These are phyloP conservation scores for Gillenia trifoliata DNA, from an alignment of 306 rosid species.

Conservation along the genomic window DNA sequence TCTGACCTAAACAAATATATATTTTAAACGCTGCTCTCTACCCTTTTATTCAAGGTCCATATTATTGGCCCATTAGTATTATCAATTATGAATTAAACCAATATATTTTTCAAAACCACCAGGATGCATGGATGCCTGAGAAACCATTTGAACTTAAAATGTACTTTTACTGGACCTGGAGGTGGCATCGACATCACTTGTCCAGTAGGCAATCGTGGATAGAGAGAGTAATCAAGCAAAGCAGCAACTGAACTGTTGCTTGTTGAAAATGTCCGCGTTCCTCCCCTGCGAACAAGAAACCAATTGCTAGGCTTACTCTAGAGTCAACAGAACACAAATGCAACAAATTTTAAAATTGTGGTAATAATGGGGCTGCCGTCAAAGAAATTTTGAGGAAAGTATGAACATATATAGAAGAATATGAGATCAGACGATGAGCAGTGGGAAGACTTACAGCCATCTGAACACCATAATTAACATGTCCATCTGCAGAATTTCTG, in stretches of 20 bases:
- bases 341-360: constrained; percentile 5
- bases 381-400: neutral
- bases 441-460: constrained; percentile 78
- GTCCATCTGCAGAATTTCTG: constrained; percentile 89
- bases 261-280: constrained; percentile 90
- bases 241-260: constrained; percentile 85
- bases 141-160: neutral
- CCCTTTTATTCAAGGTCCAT: neutral
- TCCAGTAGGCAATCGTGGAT: constrained; percentile 93
- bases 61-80: neutral
- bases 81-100: neutral
- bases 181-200: constrained; percentile 94
- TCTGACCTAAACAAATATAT: neutral
- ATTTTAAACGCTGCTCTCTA: neutral
- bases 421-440: neutral
- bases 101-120: neutral
- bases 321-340: constrained; percentile 16
- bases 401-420: neutral
- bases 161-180: constrained; percentile 60
- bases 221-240: constrained; percentile 71
- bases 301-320: constrained; percentile 90
- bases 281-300: constrained; percentile 99
- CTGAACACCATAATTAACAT: constrained; percentile 84
- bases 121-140: neutral
- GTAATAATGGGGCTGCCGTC: neutral